phyloP scores from a whole-genome alignment of 2,329 filamentous ascomycete genomes.

The Arthroderma uncinatum region DNA sequence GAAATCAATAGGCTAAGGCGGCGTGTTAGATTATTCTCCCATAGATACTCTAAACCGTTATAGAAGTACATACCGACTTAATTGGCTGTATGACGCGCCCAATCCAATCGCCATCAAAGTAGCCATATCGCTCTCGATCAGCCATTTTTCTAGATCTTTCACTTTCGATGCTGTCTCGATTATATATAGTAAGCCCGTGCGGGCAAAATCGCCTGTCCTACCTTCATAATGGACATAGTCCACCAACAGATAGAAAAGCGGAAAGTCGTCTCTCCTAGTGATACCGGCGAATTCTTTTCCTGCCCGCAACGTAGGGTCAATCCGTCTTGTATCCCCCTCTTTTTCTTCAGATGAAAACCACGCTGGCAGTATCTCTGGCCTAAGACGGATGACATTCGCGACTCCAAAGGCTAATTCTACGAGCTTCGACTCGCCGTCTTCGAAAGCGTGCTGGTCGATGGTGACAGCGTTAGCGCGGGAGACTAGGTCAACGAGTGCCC shows the following conservation, averaged over 20 bases:
- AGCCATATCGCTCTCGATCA: slow-evolving; percentile 90
- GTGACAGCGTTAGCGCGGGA: slow-evolving; percentile 48
- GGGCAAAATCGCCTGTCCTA: slow-evolving; percentile 86
- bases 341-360: slow-evolving; percentile 66
- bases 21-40: slow-evolving; percentile 6
- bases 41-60: neutral
- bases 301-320: slow-evolving; percentile 31
- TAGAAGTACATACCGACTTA: slow-evolving; percentile 43
- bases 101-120: slow-evolving; percentile 95
- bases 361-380: slow-evolving; percentile 72
- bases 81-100: slow-evolving; percentile 62
- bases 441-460: slow-evolving; percentile 38
- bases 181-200: slow-evolving; percentile 87
- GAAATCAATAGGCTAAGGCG: slow-evolving; percentile 59
- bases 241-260: slow-evolving; percentile 86
- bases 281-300: slow-evolving; percentile 65
- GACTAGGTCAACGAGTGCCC: slow-evolving; percentile 75
- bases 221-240: slow-evolving; percentile 96
- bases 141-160: slow-evolving; percentile 78
- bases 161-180: slow-evolving; percentile 87
- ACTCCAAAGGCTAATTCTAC: slow-evolving; percentile 93
- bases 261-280: slow-evolving; percentile 85
- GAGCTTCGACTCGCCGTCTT: slow-evolving; percentile 72
- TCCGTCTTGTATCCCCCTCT: slow-evolving; percentile 29
- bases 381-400: slow-evolving; percentile 85